These are phyloP conservation scores for Calonectria fujianensis DNA, from an alignment of 2,329 filamentous ascomycete genomes.

Conservation along the genomic window DNA sequence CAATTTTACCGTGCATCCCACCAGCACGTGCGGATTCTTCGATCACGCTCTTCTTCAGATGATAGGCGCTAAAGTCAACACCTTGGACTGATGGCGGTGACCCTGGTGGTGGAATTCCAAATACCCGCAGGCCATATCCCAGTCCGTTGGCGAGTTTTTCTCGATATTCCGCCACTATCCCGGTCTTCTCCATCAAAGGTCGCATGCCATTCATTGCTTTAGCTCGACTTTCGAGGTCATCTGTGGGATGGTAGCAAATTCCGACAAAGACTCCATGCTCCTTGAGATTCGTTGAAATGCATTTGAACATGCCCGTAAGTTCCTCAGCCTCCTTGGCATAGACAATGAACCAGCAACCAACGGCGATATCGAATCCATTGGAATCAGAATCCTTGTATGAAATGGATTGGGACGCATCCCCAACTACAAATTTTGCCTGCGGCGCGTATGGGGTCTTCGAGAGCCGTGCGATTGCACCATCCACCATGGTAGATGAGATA, in stretches of 20 bases:
- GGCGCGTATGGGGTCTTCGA: background rate
- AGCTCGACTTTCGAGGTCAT: background rate
- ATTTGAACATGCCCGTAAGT: background rate
- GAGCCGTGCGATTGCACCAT: background rate
- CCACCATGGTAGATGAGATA: constrained; percentile 1
- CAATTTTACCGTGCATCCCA: constrained; percentile 1
- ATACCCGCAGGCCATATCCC: background rate
- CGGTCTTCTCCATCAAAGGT: background rate
- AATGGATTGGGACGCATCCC: background rate
- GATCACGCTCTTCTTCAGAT: constrained; percentile 4
- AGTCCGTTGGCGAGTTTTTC: background rate
- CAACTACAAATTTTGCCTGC: background rate
- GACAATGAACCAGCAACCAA: background rate
- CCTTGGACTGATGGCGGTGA: background rate
- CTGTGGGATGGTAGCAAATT: background rate
- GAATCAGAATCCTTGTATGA: background rate
- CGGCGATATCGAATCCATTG: background rate
- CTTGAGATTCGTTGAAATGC: constrained; percentile 4
- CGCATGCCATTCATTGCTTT: background rate
- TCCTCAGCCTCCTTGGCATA: background rate
- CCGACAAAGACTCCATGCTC: background rate
- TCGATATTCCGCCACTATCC: background rate
- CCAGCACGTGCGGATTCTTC: constrained; percentile 4
- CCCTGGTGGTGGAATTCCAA: background rate
- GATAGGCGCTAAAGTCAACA: background rate